Evolutionary conservation across 805 yeast species (phyloP), one percentile per base, ranked within the genome.

Genomic region (Cyberlindnera amylophila): DNA sequence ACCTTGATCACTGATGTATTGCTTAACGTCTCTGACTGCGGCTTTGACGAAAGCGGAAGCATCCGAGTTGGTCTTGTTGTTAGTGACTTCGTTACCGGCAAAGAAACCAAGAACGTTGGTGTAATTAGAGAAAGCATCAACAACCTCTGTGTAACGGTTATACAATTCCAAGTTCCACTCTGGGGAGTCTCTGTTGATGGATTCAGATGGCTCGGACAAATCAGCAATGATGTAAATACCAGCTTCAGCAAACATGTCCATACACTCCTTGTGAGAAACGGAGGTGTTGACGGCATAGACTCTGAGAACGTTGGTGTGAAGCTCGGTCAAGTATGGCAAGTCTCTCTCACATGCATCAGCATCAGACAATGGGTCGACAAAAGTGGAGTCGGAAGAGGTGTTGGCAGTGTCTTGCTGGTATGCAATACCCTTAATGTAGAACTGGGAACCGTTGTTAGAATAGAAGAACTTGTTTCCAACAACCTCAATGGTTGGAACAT

Each of bases 81-180:
- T 86, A 55, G 86, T 75, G 47, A 87, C 95, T 72, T 87, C 96
- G 64, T 87, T 87, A 61, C 96, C 96, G 39, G 96, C 96, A 63
- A 87, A 86, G 74, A 86, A 88, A 19, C 95, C 96, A 47, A 87
- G 71, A 32, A 83, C 81, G 64, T 87, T 87, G 38, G 81, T 65
- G 69, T 86, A 87, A 58, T 75, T 72, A 45, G 78, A 75, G 63
- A 88, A 71, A 59, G 73, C 70, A 64, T 87, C 95, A 43, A 88
- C 78, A 38, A 86, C 91, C 28, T 72, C 66, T 32, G 87, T 81
- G 70, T 87, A 87, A 62, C 95, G 75, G 45, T 77, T 62, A 65
- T 75, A 82, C 43, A 86, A 71, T 36, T 74, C 81, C 44, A 79
- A 64, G 57, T 74, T 71, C 93, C 93, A 85, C 47, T 67, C 65